Evolutionary conservation across 495 filamentous ascomycete genomes (phyloP).

Genomic region (Glutinoglossum americanum): DNA sequence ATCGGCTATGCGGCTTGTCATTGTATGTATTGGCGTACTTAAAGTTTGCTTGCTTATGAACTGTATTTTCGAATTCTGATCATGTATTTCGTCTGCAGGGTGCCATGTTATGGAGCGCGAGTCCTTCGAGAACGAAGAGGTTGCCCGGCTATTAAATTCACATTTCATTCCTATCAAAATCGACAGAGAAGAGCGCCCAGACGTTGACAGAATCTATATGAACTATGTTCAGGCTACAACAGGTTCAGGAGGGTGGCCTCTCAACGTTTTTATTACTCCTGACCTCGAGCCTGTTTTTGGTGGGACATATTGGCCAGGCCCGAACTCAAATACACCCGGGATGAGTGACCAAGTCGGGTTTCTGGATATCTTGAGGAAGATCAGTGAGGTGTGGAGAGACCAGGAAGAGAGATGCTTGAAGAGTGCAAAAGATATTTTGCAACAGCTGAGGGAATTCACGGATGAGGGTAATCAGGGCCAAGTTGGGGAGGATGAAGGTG

Average conservation of each 20-base stretch:
- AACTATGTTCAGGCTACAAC: conserved; percentile 92
- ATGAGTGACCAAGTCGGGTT: conserved; percentile 43
- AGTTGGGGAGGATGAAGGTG: conserved; percentile 31
- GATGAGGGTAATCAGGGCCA: conserved; percentile 56
- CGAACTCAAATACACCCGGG: conserved; percentile 27
- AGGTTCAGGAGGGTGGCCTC: conserved; percentile 82
- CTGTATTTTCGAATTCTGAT: not conserved
- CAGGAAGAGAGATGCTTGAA: conserved; percentile 61
- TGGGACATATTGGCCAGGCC: conserved; percentile 90
- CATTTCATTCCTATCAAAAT: conserved; percentile 84
- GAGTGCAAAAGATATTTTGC: conserved; percentile 61
- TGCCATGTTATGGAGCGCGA: conserved; percentile 90
- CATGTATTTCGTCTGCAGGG: conserved; percentile 8
- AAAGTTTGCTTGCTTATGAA: not conserved
- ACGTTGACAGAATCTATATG: conserved; percentile 94
- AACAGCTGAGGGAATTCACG: conserved; percentile 65
- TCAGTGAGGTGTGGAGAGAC: conserved; percentile 62
- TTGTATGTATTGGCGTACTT: conserved; percentile 30
- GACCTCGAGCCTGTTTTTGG: conserved; percentile 87
- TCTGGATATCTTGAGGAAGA: conserved; percentile 60
- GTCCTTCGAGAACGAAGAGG: conserved; percentile 63
- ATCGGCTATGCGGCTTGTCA: conserved; percentile 95
- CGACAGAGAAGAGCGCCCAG: conserved; percentile 85
- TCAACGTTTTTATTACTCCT: conserved; percentile 91
- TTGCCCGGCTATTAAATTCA: conserved; percentile 66